Evolutionary conservation across 805 yeast species (phyloP).

Genomic region (Pichia cabralensis): DNA sequence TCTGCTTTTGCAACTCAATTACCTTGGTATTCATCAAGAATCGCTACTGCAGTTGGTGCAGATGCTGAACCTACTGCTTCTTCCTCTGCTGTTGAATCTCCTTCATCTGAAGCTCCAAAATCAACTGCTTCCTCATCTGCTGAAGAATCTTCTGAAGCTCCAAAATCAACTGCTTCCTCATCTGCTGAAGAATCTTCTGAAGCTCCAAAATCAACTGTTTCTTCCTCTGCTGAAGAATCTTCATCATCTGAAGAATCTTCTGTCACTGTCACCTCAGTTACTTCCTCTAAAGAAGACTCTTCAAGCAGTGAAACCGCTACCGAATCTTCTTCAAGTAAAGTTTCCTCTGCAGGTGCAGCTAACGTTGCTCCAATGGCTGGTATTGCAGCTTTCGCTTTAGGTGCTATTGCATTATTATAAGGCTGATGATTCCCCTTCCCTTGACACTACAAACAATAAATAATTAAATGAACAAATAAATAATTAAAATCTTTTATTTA

Average conservation of each 20-base stretch:
- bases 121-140: slow-evolving; percentile 8
- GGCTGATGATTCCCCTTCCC: no score
- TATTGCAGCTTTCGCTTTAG: slow-evolving; percentile 14
- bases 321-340: slow-evolving; percentile 7
- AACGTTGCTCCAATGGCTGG: slow-evolving; percentile 12
- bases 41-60: slow-evolving; percentile 13
- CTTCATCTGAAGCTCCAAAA: slow-evolving; percentile 7
- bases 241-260: background rate
- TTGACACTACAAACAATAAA: background rate
- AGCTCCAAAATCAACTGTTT: slow-evolving; percentile 3
- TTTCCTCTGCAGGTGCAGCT: slow-evolving; percentile 12
- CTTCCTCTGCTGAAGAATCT: slow-evolving; percentile 4
- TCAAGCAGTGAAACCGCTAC: slow-evolving; percentile 6
- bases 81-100: slow-evolving; percentile 9
- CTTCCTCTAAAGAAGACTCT: slow-evolving; percentile 2
- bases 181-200: slow-evolving; percentile 3
- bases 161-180: slow-evolving; percentile 2
- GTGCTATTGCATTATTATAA: slow-evolving; percentile 19
- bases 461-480: background rate
- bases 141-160: slow-evolving; percentile 1
- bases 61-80: slow-evolving; percentile 10
- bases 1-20: slow-evolving; percentile 23
- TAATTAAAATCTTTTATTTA: background rate
- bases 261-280: background rate
- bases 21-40: slow-evolving; percentile 28